Evolutionary conservation across 371 early-diverging fungal genomes (phyloP).

Genomic region (Caulochytrium protostelioides): DNA sequence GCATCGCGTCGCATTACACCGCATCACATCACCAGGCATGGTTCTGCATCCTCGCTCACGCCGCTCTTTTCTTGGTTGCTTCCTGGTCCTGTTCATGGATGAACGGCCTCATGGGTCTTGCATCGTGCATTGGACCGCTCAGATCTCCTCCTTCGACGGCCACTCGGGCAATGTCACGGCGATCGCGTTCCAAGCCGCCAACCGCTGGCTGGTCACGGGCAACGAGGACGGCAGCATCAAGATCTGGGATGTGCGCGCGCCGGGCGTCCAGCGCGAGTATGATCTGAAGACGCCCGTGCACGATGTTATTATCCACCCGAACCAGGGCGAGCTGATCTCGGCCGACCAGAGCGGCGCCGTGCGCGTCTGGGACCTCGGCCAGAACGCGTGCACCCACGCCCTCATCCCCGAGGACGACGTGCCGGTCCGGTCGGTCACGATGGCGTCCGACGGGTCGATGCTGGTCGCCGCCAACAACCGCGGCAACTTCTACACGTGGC

Average conservation of each 20-base stretch:
- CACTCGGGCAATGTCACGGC: slow-evolving; percentile 80
- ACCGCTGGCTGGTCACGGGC: slow-evolving; percentile 79
- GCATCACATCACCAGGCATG: too few species aligned
- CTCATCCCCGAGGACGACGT: slow-evolving; percentile 69
- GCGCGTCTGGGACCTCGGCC: slow-evolving; percentile 80
- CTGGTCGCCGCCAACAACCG: slow-evolving; percentile 81
- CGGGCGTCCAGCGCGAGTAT: slow-evolving; percentile 58
- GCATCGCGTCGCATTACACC: too few species aligned
- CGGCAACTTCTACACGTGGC: slow-evolving; percentile 72
- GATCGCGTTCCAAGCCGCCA: slow-evolving; percentile 74
- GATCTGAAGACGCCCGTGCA: slow-evolving; percentile 73
- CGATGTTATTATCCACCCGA: slow-evolving; percentile 89
- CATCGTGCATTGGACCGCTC: not conserved
- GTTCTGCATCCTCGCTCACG: too few species aligned
- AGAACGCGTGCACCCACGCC: slow-evolving; percentile 67
- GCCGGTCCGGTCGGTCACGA: slow-evolving; percentile 68
- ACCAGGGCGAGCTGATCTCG: slow-evolving; percentile 74
- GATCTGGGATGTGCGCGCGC: slow-evolving; percentile 64
- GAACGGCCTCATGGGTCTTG: not conserved
- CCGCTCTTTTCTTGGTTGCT: too few species aligned
- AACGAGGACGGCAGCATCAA: slow-evolving; percentile 85
- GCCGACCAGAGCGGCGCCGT: slow-evolving; percentile 85
- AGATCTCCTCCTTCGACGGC: slow-evolving; percentile 60
- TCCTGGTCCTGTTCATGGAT: too few species aligned
- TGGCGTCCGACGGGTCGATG: slow-evolving; percentile 69